Evolutionary conservation across 2,329 filamentous ascomycete species (phyloP), one percentile per base, ranked within the genome.

Genomic region (Conoideocrella luteorostrata): DNA sequence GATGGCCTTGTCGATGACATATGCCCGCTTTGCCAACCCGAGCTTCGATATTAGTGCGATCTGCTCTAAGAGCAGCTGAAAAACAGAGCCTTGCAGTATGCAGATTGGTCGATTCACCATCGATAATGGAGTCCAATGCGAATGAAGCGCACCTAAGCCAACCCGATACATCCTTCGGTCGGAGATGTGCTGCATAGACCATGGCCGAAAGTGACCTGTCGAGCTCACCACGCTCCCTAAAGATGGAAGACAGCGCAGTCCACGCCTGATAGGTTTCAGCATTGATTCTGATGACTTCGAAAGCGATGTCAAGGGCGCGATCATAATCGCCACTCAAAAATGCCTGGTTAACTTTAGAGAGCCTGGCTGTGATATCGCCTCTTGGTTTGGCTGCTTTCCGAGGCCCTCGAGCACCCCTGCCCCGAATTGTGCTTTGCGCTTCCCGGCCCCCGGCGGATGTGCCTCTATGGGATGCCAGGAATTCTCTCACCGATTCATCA

Each of bases 281-380:
- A 49, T 85, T 84, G 56, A 84, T 80, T 40, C 80, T 73, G 53
- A 85, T 82, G 45, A 84, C 75, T 53, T 84, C 80, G 32, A 74
- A 71, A 7, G 79, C 74, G 18, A 77, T 66, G 13, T 74, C 71
- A 28, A 80, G 66, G 5, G 84, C 82, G 32, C 72, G 67, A 5
- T 77, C 71, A 49, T 82, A 80, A 17, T 82, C 71, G 21, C 74
- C 70, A 9, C 74, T 69, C 46, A 88, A 70, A 56, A 82, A 89
- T 4, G 80, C 78, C 47, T 82, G 72, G 46, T 81, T 86, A 3
- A 86, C 86, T 55, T 77, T 71, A 37, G 76, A 74, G 39, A 89
- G 71, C 33, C 82, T 70, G 32, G 77, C 70, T 54, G 83, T 87
- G 60, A 89, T 86, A 52, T 88, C 82, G 32, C 75, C 79, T 35